Conservation (phyloP, 1,284 basidiomycete species). For the Polyporus tsugae region DNA sequence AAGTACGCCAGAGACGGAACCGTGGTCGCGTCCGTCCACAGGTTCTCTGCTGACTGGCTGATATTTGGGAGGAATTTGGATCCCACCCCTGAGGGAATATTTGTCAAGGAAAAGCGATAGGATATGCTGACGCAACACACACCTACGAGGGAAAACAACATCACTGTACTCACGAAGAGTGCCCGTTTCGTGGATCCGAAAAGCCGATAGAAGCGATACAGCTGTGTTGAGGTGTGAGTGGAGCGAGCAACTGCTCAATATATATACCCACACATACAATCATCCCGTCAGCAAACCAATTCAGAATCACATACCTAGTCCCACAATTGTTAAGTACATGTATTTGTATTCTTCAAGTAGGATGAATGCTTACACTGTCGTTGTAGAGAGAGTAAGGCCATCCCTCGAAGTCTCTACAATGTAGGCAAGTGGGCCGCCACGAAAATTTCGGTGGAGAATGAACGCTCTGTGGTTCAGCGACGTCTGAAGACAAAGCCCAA, state of each 20-base stretch:
- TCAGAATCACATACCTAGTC: constrained; percentile 43
- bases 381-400: constrained; percentile 34
- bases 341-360: background rate
- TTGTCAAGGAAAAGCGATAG: constrained; percentile 25
- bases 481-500: constrained; percentile 37
- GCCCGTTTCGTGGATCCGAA: constrained; percentile 22
- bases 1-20: constrained; percentile 42
- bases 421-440: constrained; percentile 37
- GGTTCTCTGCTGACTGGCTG: constrained; percentile 31
- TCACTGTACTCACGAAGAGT: background rate
- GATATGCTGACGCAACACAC: constrained; percentile 19
- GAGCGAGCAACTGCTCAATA: too few species aligned
- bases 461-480: constrained; percentile 37
- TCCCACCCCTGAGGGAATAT: constrained; percentile 36
- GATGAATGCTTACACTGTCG: constrained; percentile 37
- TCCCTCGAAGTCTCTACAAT: constrained; percentile 32
- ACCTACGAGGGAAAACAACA: constrained; percentile 31
- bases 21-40: constrained; percentile 34
- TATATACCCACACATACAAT: constrained; percentile 35
- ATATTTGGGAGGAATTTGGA: constrained; percentile 37
- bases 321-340: background rate
- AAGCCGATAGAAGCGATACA: constrained; percentile 38
- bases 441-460: constrained; percentile 27
- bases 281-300: constrained; percentile 45
- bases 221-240: constrained; percentile 24